These are phyloP conservation scores for Arthroderma sp. DNA, from an alignment of 2,329 filamentous ascomycete species.

Conservation along the genomic window DNA sequence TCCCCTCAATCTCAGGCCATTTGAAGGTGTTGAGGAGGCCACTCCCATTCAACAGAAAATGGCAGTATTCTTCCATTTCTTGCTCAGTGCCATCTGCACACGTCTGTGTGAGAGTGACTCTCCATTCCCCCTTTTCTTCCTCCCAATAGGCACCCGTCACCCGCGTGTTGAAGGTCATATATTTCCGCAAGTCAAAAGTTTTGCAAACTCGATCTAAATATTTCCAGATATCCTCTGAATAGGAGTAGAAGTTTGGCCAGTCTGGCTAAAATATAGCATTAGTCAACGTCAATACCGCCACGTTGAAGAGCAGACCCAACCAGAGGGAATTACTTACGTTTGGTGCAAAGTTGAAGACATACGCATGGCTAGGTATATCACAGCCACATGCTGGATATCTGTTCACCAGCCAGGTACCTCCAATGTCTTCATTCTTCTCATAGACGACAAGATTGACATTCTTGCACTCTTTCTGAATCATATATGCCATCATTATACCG, in stretches of 20 bases:
- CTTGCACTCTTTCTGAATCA: slow-evolving; percentile 24
- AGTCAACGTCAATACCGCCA: not conserved
- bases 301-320: not conserved
- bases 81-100: slow-evolving; percentile 18
- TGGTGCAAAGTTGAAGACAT: slow-evolving; percentile 32
- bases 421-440: slow-evolving; percentile 24
- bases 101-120: slow-evolving; percentile 34
- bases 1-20: slow-evolving; percentile 35
- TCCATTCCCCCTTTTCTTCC: slow-evolving; percentile 37
- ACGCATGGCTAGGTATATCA: slow-evolving; percentile 35
- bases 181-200: slow-evolving; percentile 37
- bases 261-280: slow-evolving; percentile 22
- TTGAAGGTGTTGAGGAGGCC: slow-evolving; percentile 32
- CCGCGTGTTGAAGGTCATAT: slow-evolving; percentile 40
- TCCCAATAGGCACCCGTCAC: slow-evolving; percentile 37
- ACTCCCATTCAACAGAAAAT: slow-evolving; percentile 26
- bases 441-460: slow-evolving; percentile 24
- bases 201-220: slow-evolving; percentile 39
- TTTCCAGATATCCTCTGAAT: slow-evolving; percentile 34
- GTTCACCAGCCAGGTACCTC: slow-evolving; percentile 26
- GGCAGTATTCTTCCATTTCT: slow-evolving; percentile 20
- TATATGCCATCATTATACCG: slow-evolving; percentile 26
- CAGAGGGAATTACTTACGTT: slow-evolving; percentile 15
- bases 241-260: slow-evolving; percentile 36
- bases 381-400: slow-evolving; percentile 30